Evolutionary conservation across 208 protist species (phyloP).

Genomic region (Leishmania aethiopica): DNA sequence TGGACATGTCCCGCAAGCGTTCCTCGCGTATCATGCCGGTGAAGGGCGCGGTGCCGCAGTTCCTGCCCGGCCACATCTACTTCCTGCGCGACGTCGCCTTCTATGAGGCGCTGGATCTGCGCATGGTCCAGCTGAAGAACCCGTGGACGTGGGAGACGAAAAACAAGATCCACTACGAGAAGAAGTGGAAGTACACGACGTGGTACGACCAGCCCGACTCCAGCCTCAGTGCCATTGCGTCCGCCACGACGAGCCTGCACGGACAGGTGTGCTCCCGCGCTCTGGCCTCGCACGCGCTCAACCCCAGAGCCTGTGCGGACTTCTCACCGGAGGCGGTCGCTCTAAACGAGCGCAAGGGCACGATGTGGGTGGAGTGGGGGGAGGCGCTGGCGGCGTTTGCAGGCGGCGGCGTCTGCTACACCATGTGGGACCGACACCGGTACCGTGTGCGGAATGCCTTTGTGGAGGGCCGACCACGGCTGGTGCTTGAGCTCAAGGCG

Average conservation of each 20-base stretch:
- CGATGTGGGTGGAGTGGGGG: constrained; percentile 81
- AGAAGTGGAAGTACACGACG: constrained; percentile 48
- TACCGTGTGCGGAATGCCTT: constrained; percentile 56
- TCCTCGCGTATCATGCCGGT: constrained; percentile 33
- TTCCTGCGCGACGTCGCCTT: constrained; percentile 54
- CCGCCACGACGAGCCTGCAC: background rate
- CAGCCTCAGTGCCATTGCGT: constrained; percentile 27
- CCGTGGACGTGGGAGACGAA: constrained; percentile 53
- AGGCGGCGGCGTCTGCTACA: constrained; percentile 73
- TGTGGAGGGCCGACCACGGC: constrained; percentile 24
- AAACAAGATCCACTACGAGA: constrained; percentile 19
- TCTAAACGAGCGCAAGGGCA: constrained; percentile 35
- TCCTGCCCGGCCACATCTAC: constrained; percentile 75
- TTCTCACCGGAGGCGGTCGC: constrained; percentile 25
- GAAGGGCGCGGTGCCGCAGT: constrained; percentile 34
- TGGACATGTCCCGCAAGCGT: constrained; percentile 23
- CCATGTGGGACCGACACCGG: constrained; percentile 38
- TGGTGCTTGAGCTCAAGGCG: constrained; percentile 51
- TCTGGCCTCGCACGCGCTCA: background rate
- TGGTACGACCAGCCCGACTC: constrained; percentile 62
- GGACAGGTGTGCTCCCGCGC: background rate
- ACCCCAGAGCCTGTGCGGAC: background rate
- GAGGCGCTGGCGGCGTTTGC: constrained; percentile 70
- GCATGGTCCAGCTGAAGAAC: constrained; percentile 63
- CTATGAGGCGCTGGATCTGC: constrained; percentile 50